A percentile compares a stretch with the other conserved stretches of the same genome.
Evolutionary conservation across 2,329 filamentous ascomycete species (phyloP).

Genomic region (Dichotomopilus funicola): DNA sequence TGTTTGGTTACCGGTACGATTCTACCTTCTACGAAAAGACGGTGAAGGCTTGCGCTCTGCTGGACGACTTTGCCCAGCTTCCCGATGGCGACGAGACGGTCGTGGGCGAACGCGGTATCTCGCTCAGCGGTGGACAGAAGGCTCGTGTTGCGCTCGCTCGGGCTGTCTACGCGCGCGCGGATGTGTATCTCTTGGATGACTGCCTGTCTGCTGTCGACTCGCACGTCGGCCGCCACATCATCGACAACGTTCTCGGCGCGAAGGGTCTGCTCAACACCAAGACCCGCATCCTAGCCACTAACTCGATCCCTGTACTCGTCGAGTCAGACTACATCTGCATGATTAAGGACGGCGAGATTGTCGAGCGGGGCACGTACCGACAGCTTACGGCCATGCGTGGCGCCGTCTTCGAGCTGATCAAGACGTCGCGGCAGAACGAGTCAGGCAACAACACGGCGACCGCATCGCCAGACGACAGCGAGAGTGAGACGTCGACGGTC

Average conservation of each 20-base stretch:
- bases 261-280: slow-evolving; percentile 77
- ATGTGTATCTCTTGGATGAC: slow-evolving; percentile 92
- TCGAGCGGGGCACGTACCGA: slow-evolving; percentile 83
- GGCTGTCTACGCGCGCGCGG: slow-evolving; percentile 93
- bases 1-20: slow-evolving; percentile 93
- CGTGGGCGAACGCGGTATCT: slow-evolving; percentile 94
- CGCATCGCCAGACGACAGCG: slow-evolving; percentile 32
- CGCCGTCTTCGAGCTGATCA: slow-evolving; percentile 77
- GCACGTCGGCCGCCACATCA: slow-evolving; percentile 90
- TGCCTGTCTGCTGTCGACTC: slow-evolving; percentile 96
- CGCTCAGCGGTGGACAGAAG: slow-evolving; percentile 91
- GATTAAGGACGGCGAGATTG: slow-evolving; percentile 72
- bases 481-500: slow-evolving; percentile 52
- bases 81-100: slow-evolving; percentile 96
- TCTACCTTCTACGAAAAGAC: slow-evolving; percentile 91
- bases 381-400: slow-evolving; percentile 93
- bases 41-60: slow-evolving; percentile 80
- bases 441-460: slow-evolving; percentile 35
- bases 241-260: slow-evolving; percentile 84
- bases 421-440: slow-evolving; percentile 59
- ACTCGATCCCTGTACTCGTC: slow-evolving; percentile 83
- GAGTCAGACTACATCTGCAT: slow-evolving; percentile 86
- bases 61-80: slow-evolving; percentile 84
- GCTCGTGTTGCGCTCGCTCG: slow-evolving; percentile 85
- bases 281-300: slow-evolving; percentile 88